These are phyloP conservation scores for Colletotrichum tropicicola DNA, from an alignment of 2,329 filamentous ascomycete genomes.

Conservation along the genomic window DNA sequence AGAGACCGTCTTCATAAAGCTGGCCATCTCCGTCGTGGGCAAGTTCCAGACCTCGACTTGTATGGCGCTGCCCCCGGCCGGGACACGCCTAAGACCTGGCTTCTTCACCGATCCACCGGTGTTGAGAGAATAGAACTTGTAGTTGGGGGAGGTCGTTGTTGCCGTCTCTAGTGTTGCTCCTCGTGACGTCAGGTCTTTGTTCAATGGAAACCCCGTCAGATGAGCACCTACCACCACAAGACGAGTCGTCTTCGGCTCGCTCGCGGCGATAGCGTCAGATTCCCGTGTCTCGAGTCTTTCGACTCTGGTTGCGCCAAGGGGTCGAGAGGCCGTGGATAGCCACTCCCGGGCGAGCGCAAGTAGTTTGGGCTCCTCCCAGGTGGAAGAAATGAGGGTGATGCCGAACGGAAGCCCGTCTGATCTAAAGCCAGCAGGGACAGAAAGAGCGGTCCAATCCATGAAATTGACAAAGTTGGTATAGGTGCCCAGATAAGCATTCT, in stretches of 20 bases:
- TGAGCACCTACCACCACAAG: slow-evolving; percentile 46
- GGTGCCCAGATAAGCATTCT: slow-evolving; percentile 62
- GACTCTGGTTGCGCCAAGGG: slow-evolving; percentile 40
- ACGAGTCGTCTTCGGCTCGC: slow-evolving; percentile 19
- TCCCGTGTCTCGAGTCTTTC: slow-evolving; percentile 15
- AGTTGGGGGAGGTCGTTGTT: slow-evolving; percentile 40
- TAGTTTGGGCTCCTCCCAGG: slow-evolving; percentile 45
- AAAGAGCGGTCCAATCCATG: slow-evolving; percentile 63
- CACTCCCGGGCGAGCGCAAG: slow-evolving; percentile 39
- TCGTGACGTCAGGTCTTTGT: slow-evolving; percentile 41
- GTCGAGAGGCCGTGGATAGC: slow-evolving; percentile 33
- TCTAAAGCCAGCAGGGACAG: slow-evolving; percentile 59
- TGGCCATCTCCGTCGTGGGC: slow-evolving; percentile 38
- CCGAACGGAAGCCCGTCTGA: slow-evolving; percentile 47
- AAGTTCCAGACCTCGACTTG: slow-evolving; percentile 47
- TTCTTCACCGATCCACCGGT: slow-evolving; percentile 34
- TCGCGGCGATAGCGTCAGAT: slow-evolving; percentile 28
- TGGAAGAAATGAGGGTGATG: slow-evolving; percentile 45
- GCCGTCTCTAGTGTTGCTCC: slow-evolving; percentile 36
- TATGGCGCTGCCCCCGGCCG: slow-evolving; percentile 36
- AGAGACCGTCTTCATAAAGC: slow-evolving; percentile 43
- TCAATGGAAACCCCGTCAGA: slow-evolving; percentile 43
- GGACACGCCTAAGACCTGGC: slow-evolving; percentile 42
- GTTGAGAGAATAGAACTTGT: slow-evolving; percentile 40
- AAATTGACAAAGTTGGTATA: slow-evolving; percentile 72